Base-by-base conservation (phyloP, 345 rosid genomes). In the Carallia pectinifolia region DNA sequence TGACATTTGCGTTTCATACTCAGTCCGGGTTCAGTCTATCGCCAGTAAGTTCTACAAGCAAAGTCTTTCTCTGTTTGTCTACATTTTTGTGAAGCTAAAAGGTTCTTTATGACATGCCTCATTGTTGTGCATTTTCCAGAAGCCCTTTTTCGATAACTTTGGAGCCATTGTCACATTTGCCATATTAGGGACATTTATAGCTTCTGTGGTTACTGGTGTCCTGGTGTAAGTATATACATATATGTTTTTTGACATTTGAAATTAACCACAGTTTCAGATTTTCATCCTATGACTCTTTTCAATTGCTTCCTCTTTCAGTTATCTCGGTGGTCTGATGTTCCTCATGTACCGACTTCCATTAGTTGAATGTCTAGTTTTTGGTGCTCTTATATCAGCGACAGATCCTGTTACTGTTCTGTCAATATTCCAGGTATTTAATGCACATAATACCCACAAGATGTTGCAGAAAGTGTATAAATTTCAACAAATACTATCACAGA, bases 391-490 rank as follows among this genome's bases (percentile, higher is more conserved):
- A 82, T 95, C 99, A 8, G 99, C 99, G 60, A 95, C 99, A 0
- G 99, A 95, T 81, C 99, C 99, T 78, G 99, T 95, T 73, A 95
- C 99, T 4, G 99, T 95, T 63, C 77, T 95, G 69, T 95, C 99
- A 66, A 92, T 92, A 80, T 95, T 95, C 74, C 99, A 95, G 99
- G 99, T 95, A 60, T 6, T 44, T 44, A 3, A 15, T 12, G 50
- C 13, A 12, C 50, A 2, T 44, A 0, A 10, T 10, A 44, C 13
- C 50, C 16, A 12, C 16, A 44, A 3, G 12, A 44, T 44, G 48
- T 44, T 44, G 15, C 48, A 44, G 48, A 13, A 39, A 44, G 0
- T 12, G 17, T 3, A 44, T 15, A 44, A 13, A 44, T 0, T 44
- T 44, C 4, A 13, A 44, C 50, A 44, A 12, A 44, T 13, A 44